Conservation (phyloP, 441 rosid species). For the Pelargonium fulgidum region DNA sequence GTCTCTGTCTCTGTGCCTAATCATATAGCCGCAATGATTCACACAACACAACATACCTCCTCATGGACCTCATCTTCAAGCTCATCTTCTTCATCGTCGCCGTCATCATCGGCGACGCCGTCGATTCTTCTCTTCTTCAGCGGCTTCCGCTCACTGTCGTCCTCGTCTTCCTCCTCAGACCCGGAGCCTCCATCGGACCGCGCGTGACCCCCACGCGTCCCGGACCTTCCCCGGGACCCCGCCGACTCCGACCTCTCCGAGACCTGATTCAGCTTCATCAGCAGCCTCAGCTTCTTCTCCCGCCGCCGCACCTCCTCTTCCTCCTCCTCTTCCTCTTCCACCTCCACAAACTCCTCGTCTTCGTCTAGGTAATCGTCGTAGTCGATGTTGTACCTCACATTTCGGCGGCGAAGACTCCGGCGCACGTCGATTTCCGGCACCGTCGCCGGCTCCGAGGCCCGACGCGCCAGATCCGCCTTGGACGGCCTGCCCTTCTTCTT, state of each 20-base stretch:
- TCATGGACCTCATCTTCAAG: neutral
- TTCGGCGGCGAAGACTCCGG: slow-evolving; percentile 71
- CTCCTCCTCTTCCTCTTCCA: slow-evolving; percentile 35
- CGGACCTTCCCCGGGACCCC: slow-evolving; percentile 2
- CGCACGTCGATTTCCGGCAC: slow-evolving; percentile 37
- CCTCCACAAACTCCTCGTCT: slow-evolving; percentile 25
- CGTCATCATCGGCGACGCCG: neutral
- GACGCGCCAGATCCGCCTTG: slow-evolving; percentile 60
- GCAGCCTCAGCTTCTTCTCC: neutral
- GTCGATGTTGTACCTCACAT: slow-evolving; percentile 72
- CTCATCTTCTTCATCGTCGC: neutral
- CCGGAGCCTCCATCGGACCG: slow-evolving; percentile 25
- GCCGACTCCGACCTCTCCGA: slow-evolving; percentile 25
- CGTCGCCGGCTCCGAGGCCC: slow-evolving; percentile 8
- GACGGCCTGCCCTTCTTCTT: too few species aligned
- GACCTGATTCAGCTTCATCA: slow-evolving; percentile 47
- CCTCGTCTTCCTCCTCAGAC: slow-evolving; percentile 24
- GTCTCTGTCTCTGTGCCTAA: neutral
- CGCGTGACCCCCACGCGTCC: slow-evolving; percentile 29
- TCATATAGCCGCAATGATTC: neutral
- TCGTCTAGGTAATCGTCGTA: slow-evolving; percentile 75
- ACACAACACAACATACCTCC: neutral
- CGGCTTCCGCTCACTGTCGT: slow-evolving; percentile 9
- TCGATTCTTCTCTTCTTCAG: neutral
- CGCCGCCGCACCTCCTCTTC: neutral